Evolutionary conservation across 257 asterid species (phyloP), one percentile per base, ranked within the genome.

Genomic region (Forsythia suspensa): DNA sequence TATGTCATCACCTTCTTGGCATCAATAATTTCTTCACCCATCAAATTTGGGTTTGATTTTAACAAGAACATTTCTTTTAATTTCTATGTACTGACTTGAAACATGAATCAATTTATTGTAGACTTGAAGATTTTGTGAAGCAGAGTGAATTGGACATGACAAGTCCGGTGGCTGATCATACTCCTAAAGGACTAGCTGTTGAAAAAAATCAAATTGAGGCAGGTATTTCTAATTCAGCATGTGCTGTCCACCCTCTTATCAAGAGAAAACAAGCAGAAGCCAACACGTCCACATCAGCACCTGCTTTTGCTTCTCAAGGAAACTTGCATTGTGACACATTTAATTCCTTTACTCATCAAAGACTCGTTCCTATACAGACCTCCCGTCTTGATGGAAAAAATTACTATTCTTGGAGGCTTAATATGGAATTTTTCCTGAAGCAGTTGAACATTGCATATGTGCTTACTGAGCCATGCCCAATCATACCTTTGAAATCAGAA

Each of bases 381-480:
- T 72, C 75, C 24, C 94, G 96, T 76, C 86, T 91, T 43, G 85
- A 88, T 72, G 94, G 91, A 78, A 88, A 80, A 79, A 91, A 91
- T 69, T 92, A 89, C 86, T 77, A 85, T 73, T 84, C 87, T 37
- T 92, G 97, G 95, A 89, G 80, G 85, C 91, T 83, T 79, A 90
- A 85, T 72, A 88, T 90, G 91, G 88, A 90, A 46, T 80, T 86
- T 79, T 86, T 82, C 76, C 89, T 92, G 65, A 84, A 81, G 66
- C 95, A 88, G 71, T 71, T 87, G 76, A 83, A 89, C 72, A 77
- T 91, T 83, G 91, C 85, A 16, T 86, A 88, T 70, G 93, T 90
- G 79, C 93, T 91, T 65, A 66, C 40, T 11, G 84, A 83, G 80
- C 83, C 77, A 48, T 85, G 90, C 84, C 96, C 96, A 41, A 80